Evolutionary conservation across 768 basidiomycete genomes (phyloP), one percentile per base, ranked within the genome.

Genomic region (Termitomyces bulborhizus): DNA sequence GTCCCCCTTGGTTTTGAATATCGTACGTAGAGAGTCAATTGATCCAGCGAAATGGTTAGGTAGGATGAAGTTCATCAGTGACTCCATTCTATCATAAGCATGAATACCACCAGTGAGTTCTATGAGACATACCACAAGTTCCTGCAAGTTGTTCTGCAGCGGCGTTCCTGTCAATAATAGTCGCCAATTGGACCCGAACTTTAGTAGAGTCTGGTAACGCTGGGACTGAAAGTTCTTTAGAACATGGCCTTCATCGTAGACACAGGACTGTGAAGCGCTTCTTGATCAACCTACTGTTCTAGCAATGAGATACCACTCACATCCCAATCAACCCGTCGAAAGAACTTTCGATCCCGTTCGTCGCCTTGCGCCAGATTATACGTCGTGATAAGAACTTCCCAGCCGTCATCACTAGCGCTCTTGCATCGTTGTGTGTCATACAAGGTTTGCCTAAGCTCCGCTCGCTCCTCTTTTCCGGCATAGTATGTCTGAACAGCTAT

Each of bases 221-320:
- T 97, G 93, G n/a, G 93, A 96, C 61, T 95, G 89, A 69, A 91
- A 95, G 66, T 98, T 99, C 75, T 99, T 99, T 59, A 99, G 76
- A 50, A 94, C 85, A 66, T 99, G 97, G 1, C 97, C 97, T 69
- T 99, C 97, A 65, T 99, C 97, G 63, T 90, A 98, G 46, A 98
- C 85, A 62, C 91, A 93, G 32, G 85, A 88, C 96, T 98, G 62
- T 21, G 51, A 51, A 15, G 26, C 34, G 40, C 37, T 24, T 21
- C 49, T 51, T 47, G 18, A 7, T 49, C n/a, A 36, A 13, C 12
- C 29, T 16, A 9, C 9, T 39, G 6, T 37, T 36, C 5, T 44
- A 16, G 24, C 1, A n/a, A 40, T 16, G 9, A 18, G 11, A 21
- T 34, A 29, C 9, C 13, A 73, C 95, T 73, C 64, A 95, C 96